Evolutionary conservation across 352 stramenopile genomes (phyloP), one percentile per base, ranked within the genome.

Genomic region (Elongisporangium prolatum): DNA sequence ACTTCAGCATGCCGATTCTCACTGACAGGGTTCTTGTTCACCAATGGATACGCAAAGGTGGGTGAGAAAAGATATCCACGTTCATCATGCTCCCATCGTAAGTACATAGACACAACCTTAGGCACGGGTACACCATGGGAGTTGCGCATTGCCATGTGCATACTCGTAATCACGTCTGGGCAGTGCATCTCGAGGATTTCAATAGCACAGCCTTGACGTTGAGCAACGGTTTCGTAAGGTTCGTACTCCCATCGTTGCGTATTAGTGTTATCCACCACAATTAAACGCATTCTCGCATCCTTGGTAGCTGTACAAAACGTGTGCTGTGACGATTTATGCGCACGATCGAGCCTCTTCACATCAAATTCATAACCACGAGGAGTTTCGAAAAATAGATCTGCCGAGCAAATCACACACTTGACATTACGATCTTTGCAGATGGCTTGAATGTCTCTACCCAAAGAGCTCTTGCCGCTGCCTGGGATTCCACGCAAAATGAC

Each of bases 261-360:
- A 56, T 79, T 78, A 0, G 83, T 91, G 54, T 92, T 92, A 57
- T 92, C 83, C 4, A 91, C 74, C 8, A 92, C n/a, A 22, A 92
- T 49, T 25, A 92, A 54, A 2, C 64, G 52, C 9, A 60, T 57
- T 8, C 22, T 21, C 21, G 52, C 40, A 16, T 57, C 40, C 7
- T 61, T 18, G 21, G 89, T 20, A 17, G 75, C 75, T 21, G 61
- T 54, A 0, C 61, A 59, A 56, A 89, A 90, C 11, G 65, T 51
- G 3, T 40, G 34, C 60, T 80, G 77, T 52, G 74, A 87, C 17
- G 59, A 52, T 11, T 72, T 73, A 56, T 92, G 83, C 7, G 80
- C 83, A 10, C 62, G 61, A 14, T 56, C 50, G 17, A 92, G 59
- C 50, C 64, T 70, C 56, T 75, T 81, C 10, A 67, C 74, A 52